Evolutionary conservation across 2,329 filamentous ascomycete genomes (phyloP).

Genomic region (Teratosphaeria gauchensis): DNA sequence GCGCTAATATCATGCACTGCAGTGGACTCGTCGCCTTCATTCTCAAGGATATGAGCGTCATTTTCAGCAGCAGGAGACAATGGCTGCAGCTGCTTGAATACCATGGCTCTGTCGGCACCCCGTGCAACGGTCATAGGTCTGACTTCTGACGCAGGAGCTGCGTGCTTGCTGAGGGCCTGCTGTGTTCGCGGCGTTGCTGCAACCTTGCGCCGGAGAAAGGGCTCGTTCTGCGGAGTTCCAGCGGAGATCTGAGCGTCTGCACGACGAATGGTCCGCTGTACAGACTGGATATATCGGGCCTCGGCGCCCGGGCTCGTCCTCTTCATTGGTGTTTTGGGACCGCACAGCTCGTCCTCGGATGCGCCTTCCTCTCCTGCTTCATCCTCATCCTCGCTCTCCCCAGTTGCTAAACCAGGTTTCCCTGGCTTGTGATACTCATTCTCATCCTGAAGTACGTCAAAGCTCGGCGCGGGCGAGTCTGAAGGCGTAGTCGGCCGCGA

Average conservation of each 20-base stretch:
- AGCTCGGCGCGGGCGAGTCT: constrained; percentile 8
- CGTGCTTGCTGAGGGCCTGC: constrained; percentile 12
- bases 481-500: constrained; percentile 16
- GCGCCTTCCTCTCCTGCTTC: constrained; percentile 6
- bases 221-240: not conserved
- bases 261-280: constrained; percentile 7
- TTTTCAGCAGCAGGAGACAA: not conserved
- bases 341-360: constrained; percentile 24
- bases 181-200: constrained; percentile 19
- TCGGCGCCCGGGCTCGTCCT: constrained; percentile 13
- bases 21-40: not conserved
- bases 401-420: not conserved
- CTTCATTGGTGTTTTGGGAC: constrained; percentile 25
- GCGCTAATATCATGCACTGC: not conserved
- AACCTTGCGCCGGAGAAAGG: constrained; percentile 3
- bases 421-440: constrained; percentile 4
- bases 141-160: constrained; percentile 9
- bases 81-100: constrained; percentile 14
- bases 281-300: constrained; percentile 8
- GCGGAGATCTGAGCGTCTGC: not conserved
- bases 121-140: constrained; percentile 18
- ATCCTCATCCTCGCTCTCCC: constrained; percentile 1
- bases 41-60: not conserved
- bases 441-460: constrained; percentile 7
- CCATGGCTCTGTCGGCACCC: constrained; percentile 13